phyloP scores from a whole-genome alignment of 2,329 filamentous ascomycete genomes.

The Colletotrichum lupini region DNA sequence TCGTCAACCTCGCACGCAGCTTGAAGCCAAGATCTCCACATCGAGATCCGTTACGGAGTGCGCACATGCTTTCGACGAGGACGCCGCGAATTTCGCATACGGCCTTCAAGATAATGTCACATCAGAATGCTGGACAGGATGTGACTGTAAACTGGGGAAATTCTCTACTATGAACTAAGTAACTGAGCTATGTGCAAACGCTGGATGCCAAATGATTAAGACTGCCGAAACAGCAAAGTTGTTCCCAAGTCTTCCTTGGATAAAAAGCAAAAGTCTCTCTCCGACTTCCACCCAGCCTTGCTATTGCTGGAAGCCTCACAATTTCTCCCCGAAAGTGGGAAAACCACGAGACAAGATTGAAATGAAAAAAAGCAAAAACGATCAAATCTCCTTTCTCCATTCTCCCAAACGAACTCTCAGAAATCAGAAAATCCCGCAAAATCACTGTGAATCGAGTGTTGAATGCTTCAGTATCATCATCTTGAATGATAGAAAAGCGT shows the following conservation, averaged over 20 bases:
- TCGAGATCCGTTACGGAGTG: not conserved
- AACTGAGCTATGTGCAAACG: conserved; percentile 8
- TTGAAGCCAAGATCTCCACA: not conserved
- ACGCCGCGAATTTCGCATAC: not conserved
- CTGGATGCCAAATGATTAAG: not conserved
- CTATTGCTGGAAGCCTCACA: not conserved
- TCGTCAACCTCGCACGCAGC: not conserved
- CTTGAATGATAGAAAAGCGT: not conserved
- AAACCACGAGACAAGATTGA: not conserved
- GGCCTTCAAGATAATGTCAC: not conserved
- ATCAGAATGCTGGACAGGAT: not conserved
- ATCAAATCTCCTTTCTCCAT: not conserved
- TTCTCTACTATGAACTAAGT: not conserved
- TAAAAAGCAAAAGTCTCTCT: not conserved
- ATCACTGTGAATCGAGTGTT: not conserved
- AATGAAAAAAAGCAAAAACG: not conserved
- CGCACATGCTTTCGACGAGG: not conserved
- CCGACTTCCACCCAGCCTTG: not conserved
- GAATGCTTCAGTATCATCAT: not conserved
- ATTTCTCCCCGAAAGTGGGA: not conserved
- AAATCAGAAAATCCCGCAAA: not conserved
- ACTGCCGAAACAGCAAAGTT: not conserved
- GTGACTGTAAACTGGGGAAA: not conserved
- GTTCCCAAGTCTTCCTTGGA: not conserved
- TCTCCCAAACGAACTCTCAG: not conserved